Evolutionary conservation across 1,284 basidiomycete species (phyloP), one percentile per base, ranked within the genome.

Genomic region (Boletus sp.): DNA sequence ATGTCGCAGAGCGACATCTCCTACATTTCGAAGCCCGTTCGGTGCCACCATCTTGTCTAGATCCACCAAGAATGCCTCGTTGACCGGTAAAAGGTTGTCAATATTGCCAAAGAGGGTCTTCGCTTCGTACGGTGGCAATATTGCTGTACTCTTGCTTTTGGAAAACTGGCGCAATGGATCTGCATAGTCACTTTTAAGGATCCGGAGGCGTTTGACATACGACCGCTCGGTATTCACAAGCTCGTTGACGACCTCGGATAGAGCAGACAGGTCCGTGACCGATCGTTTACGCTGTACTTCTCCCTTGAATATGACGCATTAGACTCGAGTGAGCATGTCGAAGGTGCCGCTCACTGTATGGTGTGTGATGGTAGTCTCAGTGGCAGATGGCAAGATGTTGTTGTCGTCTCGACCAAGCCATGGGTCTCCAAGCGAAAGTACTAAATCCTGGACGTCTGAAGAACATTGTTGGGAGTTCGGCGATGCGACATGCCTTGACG

Each of bases 41-140:
- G 84, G 79, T 33, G 80, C 76, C 52, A 84, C 61, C 88, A 95
- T 88, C 74, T 81, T 83, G 74, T 97, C 93, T 37, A 98, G 80
- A 72, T 98, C 96, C 16, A 77, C 77, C 44, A 97, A 79, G 71
- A 98, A 96, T 0, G 90, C 88, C 69, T 92, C 89, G 67, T 97
- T 95, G 13, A 95, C 91, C 1, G 90, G 91, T 2, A 98, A 75
- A 17, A 98, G 83, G 54, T 87, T 89, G 74, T 97, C 96, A 51
- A 98, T 86, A 75, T 98, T 98, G 55, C 94, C 94, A 68, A 98
- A 98, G 31, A 98, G 81, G 0, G 87, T 90, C 68, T 95, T 97
- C 27, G 96, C 94, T 71, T 97, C 93, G 74, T 97, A 97, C 23
- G 87, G 79, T 4, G 92, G 90, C 52, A 98, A 85, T 67, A 98